Percentiles rank a stretch among this genome's conserved stretches.
phyloP scores from a whole-genome alignment of 1,284 basidiomycete genomes.

The Lignosus rhinocerotis region DNA sequence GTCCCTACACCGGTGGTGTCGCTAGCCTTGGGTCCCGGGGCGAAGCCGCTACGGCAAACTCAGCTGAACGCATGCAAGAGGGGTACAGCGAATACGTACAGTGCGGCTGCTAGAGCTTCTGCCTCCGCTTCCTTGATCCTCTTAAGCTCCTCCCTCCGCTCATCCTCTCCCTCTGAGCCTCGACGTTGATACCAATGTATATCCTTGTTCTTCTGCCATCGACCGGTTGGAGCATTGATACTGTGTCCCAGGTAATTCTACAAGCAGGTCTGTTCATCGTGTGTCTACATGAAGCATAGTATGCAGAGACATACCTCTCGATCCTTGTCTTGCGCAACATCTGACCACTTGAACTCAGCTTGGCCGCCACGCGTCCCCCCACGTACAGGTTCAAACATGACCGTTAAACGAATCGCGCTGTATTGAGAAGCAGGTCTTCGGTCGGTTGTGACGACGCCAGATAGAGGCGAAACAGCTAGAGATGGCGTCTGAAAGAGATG shows the following conservation, averaged over 20 bases:
- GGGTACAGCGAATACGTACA: slow-evolving; percentile 48
- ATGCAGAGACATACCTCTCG: slow-evolving; percentile 61
- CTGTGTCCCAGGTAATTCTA: slow-evolving; percentile 91
- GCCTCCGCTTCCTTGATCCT: slow-evolving; percentile 85
- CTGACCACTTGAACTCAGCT: slow-evolving; percentile 90
- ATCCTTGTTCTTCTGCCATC: slow-evolving; percentile 96
- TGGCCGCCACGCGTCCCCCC: slow-evolving; percentile 88
- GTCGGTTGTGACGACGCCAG: neutral
- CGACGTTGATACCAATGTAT: slow-evolving; percentile 91
- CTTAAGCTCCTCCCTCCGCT: slow-evolving; percentile 69
- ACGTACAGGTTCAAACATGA: slow-evolving; percentile 79
- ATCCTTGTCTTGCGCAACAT: slow-evolving; percentile 89
- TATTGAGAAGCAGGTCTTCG: neutral
- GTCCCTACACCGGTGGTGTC: slow-evolving; percentile 36
- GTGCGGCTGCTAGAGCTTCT: slow-evolving; percentile 78
- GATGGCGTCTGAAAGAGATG: too few species aligned
- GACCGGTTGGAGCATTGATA: slow-evolving; percentile 88
- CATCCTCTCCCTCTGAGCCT: slow-evolving; percentile 40
- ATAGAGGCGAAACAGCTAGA: too few species aligned
- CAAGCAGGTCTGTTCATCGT: neutral
- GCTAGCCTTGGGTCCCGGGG: slow-evolving; percentile 47
- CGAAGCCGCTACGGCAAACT: slow-evolving; percentile 54
- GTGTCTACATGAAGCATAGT: neutral
- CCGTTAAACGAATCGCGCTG: neutral
- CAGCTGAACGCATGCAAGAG: neutral